Evolutionary conservation across 768 basidiomycete species (phyloP), one percentile per base, ranked within the genome.

Genomic region (Tylopilus vinaceipallidus): DNA sequence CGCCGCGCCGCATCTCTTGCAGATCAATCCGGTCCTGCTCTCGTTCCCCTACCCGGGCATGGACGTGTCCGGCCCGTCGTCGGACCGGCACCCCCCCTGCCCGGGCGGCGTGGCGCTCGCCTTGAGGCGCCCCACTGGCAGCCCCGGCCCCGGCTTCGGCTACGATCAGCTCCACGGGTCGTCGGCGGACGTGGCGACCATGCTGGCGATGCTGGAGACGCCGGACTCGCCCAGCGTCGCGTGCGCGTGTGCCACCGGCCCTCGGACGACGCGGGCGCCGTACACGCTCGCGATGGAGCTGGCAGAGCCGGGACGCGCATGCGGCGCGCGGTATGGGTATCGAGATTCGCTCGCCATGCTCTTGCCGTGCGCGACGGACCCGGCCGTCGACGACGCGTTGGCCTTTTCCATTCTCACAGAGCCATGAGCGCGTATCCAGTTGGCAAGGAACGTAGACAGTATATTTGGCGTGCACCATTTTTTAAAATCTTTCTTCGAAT

Each of bases 11-110:
- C 11, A 45, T 13, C 39, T 45, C 10, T 38, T 61, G 24, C 62
- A 61, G 39, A 68, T 67, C 34, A 68, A 67, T 17, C 68, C 66
- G 24, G 26, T 40, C 12, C 14, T 70, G 27, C 56, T 70, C 36
- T 49, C 55, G 19, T 47, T 54, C 23, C 22, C 37, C 33, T 53
- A 66, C 17, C 41, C 55, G 0, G 55, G 48, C 1, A 20, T 50
- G 33, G 26, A 27, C 4, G 20, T 36, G 3, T 43, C 36, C 43
- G 46, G 17, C 6, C 30, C 26, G 23, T 11, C 27, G 11, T 29
- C 12, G 27, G 12, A 23, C 12, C 12, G 3, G 26, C n/a, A n/a
- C 12, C 27, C 27, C 27, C 27, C 12, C 27, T 29, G 12, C n/a
- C n/a, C n/a, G n/a, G n/a, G n/a, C 27, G 12, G 6, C 27, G 27